Conservation (phyloP, 2,329 filamentous ascomycete genomes). For the Pyrenochaeta sp. region DNA sequence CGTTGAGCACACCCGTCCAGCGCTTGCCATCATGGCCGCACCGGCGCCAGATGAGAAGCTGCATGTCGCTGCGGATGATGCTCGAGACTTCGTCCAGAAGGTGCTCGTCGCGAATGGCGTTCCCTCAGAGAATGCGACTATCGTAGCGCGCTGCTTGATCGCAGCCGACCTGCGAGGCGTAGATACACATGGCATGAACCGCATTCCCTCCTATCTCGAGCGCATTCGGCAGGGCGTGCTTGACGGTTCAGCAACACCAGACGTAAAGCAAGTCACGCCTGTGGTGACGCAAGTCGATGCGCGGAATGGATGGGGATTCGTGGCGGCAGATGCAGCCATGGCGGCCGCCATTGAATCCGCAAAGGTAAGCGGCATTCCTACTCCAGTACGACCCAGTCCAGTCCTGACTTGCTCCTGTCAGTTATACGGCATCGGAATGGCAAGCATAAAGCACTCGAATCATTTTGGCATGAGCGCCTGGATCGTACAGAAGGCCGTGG, state of each 20-base stretch:
- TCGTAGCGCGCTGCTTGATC: conserved; percentile 72
- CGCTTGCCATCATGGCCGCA: no score
- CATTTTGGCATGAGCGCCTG: conserved; percentile 87
- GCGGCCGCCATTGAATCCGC: conserved; percentile 57
- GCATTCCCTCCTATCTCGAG: conserved; percentile 79
- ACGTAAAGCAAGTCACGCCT: conserved; percentile 70
- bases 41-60: no score
- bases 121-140: no score
- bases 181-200: conserved; percentile 82
- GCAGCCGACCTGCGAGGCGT: conserved; percentile 79
- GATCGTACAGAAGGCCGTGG: conserved; percentile 79
- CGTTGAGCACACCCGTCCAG: no score
- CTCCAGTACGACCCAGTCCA: no score
- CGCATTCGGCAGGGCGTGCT: conserved; percentile 76
- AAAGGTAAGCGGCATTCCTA: no score
- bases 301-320: conserved; percentile 77
- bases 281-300: conserved; percentile 74
- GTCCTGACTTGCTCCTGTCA: no score
- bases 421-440: conserved; percentile 78
- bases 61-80: no score
- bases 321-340: conserved; percentile 74
- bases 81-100: no score
- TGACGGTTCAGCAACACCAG: conserved; percentile 66
- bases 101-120: no score
- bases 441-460: conserved; percentile 77